phyloP scores from a whole-genome alignment of 306 rosid species.

The Fagus crenata region DNA sequence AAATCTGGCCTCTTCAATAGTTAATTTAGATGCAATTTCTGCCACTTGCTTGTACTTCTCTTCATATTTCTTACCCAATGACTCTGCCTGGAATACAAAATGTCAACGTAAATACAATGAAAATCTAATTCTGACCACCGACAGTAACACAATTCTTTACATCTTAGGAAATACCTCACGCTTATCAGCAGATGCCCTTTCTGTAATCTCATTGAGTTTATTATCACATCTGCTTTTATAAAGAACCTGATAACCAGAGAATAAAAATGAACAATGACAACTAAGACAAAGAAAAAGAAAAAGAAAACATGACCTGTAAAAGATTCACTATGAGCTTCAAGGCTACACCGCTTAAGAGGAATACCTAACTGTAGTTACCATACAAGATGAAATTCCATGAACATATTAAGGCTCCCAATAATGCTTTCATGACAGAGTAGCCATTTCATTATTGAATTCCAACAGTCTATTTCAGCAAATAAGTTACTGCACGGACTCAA shows the following conservation, averaged over 20 bases:
- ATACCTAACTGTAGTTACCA: not conserved
- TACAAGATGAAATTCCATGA: not conserved
- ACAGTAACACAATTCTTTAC: conserved; percentile 18
- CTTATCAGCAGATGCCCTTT: conserved; percentile 93
- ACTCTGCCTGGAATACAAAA: conserved; percentile 66
- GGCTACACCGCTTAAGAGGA: conserved; percentile 2
- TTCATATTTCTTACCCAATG: conserved; percentile 75
- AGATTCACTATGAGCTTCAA: not conserved
- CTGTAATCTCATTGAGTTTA: conserved; percentile 87
- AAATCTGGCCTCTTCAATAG: conserved; percentile 85
- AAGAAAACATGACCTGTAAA: not conserved
- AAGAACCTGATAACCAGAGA: conserved; percentile 56
- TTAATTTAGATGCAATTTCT: conserved; percentile 84
- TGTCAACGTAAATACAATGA: conserved; percentile 2
- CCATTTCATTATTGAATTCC: not conserved
- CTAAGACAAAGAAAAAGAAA: not conserved
- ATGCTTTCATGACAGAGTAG: not conserved
- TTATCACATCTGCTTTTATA: conserved; percentile 93
- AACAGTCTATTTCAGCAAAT: not conserved
- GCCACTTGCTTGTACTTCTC: conserved; percentile 93
- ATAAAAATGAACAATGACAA: conserved; percentile 26
- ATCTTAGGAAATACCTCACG: conserved; percentile 62
- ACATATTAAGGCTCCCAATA: not conserved
- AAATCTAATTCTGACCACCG: conserved; percentile 22
- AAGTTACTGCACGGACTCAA: not conserved